Conservation (phyloP, 2,329 filamentous ascomycete species). For the Zelopaecilomyces penicillatus region DNA sequence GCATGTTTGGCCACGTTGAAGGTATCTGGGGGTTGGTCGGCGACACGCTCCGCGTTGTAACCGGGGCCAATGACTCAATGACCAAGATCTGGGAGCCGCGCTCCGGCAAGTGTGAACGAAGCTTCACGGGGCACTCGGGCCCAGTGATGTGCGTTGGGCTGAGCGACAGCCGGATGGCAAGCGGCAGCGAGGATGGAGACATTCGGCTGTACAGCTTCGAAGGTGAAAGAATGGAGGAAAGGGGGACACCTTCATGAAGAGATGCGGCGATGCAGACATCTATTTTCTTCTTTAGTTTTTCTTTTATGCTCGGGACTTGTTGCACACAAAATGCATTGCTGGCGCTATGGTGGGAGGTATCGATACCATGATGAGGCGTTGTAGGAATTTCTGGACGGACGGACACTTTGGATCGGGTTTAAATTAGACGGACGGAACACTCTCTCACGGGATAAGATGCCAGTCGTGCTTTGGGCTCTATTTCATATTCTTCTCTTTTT, state of each 20-base stretch:
- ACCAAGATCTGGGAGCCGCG: conserved; percentile 91
- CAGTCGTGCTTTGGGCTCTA: no score
- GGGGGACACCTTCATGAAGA: conserved; percentile 41
- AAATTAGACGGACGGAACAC: no score
- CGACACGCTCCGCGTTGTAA: conserved; percentile 80
- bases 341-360: no score
- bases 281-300: no score
- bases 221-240: conserved; percentile 39
- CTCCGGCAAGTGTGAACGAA: conserved; percentile 84
- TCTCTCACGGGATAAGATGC: no score
- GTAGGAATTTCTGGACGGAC: no score
- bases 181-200: conserved; percentile 88
- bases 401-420: no score
- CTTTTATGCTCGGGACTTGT: no score
- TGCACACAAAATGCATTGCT: no score
- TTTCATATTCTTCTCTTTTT: no score
- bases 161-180: conserved; percentile 82
- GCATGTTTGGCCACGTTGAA: conserved; percentile 94
- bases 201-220: conserved; percentile 77
- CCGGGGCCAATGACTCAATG: conserved; percentile 86
- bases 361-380: no score
- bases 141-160: conserved; percentile 90
- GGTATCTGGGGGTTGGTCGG: conserved; percentile 90
- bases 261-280: no score
- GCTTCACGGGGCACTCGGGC: conserved; percentile 81